Evolutionary conservation across 2,329 filamentous ascomycete species (phyloP), one percentile per base, ranked within the genome.

Genomic region (Calycina marina): DNA sequence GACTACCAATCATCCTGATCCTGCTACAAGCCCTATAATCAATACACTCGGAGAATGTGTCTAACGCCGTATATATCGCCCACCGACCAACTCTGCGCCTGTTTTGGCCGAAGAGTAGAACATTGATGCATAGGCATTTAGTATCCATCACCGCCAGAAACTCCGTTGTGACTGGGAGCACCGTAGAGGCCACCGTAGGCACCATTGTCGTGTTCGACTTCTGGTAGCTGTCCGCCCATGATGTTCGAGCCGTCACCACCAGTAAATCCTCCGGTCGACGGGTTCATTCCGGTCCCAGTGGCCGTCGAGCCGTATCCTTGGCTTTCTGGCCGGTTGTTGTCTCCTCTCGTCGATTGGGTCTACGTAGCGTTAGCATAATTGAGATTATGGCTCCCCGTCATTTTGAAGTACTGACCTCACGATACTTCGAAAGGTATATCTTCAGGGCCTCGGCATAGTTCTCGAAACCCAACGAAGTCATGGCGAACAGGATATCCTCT

Each of bases 371-470:
- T n/a, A n/a, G n/a, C n/a, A n/a, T n/a, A n/a, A n/a, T n/a, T n/a
- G n/a, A n/a, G n/a, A n/a, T 16, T 20, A 18, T 12, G 11, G 18
- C 25, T 14, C 15, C 28, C 37, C 28, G 29, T 39, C 25, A 27
- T 31, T 18, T 30, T 22, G 35, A 32, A 32, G 34, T 28, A 67
- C 79, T 72, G 69, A 96, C 90, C 71, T 98, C 90, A 57, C 90
- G 78, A 59, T 96, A 98, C 55, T 94, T 90, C 38, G 86, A 84
- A 25, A 98, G 69, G 56, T 98, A 98, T 46, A 98, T 94, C 61
- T 98, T 98, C 37, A 98, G 67, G 2, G 90, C 90, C 57, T 98
- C 90, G 15, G 88, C 81, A 55, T 98, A 98, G 61, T 98, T 98
- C 60, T 98, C 90, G 57, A 98, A 98, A 1, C 90, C 90, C 20